A percentile compares a stretch with the other conserved stretches of the same genome.
These are phyloP conservation scores for Thalia dealbata DNA, from an alignment of 176 grass and related monocot species.

Conservation along the genomic window DNA sequence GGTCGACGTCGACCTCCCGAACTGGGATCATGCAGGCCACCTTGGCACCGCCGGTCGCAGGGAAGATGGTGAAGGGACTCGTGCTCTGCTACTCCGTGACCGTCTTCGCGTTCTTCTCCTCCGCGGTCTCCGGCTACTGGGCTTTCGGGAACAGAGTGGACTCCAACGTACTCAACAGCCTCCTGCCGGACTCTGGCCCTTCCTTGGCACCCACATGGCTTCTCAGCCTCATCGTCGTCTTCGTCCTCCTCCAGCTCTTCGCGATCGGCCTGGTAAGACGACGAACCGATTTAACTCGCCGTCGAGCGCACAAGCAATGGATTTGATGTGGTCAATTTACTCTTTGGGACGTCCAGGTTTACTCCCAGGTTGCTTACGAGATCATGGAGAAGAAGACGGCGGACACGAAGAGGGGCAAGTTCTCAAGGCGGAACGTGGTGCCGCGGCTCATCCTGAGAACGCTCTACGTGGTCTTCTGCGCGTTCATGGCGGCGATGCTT, in stretches of 20 bases:
- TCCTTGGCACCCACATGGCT: constrained; percentile 74
- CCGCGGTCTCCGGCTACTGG: constrained; percentile 63
- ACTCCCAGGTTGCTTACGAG: constrained; percentile 77
- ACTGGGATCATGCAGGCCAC: constrained; percentile 52
- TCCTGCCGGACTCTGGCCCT: constrained; percentile 63
- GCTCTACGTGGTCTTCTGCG: constrained; percentile 52
- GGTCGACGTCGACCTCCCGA: too few species aligned
- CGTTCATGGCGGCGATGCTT: constrained; percentile 61
- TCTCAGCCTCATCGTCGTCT: constrained; percentile 53
- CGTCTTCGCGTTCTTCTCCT: constrained; percentile 57
- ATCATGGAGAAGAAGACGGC: constrained; percentile 79
- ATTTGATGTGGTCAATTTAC: too few species aligned
- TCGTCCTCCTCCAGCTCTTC: constrained; percentile 78
- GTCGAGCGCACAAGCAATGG: too few species aligned
- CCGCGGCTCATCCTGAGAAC: constrained; percentile 60
- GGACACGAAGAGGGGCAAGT: constrained; percentile 31
- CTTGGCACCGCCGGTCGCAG: constrained; percentile 75
- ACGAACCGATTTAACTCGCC: too few species aligned
- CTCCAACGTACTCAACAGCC: constrained; percentile 77
- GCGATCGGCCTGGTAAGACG: constrained; percentile 68
- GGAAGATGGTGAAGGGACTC: constrained; percentile 93
- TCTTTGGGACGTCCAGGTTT: constrained; percentile 29
- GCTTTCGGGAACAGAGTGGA: constrained; percentile 65
- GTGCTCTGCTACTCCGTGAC: constrained; percentile 59
- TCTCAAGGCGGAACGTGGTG: constrained; percentile 54